Conservation (phyloP, 164 flowering plant species). For the Nymphaea thermarum region DNA sequence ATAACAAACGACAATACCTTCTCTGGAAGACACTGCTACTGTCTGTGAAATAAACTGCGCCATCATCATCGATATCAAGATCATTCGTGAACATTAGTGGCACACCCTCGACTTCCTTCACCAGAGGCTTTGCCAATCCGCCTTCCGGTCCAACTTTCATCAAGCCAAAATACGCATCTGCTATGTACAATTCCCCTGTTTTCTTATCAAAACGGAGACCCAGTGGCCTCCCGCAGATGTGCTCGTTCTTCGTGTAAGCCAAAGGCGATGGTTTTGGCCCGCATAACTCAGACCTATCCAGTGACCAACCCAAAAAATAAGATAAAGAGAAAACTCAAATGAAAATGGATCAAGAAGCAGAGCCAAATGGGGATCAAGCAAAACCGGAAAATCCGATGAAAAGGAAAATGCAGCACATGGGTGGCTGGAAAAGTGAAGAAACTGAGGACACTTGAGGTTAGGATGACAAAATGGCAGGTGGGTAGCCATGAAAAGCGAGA, state of each 20-base stretch:
- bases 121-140: conserved; percentile 64
- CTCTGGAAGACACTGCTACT: conserved; percentile 75
- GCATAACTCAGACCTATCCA: conserved; percentile 56
- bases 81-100: conserved; percentile 81
- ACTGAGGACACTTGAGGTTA: no score
- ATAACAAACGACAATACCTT: conserved; percentile 28
- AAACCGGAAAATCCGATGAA: neutral
- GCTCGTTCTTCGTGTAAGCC: conserved; percentile 71
- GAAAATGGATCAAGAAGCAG: no score
- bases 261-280: conserved; percentile 51
- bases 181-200: conserved; percentile 83
- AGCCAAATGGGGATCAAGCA: no score
- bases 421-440: no score
- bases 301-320: neutral
- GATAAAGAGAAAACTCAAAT: no score
- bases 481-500: neutral
- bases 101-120: conserved; percentile 72
- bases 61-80: conserved; percentile 80
- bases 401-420: neutral
- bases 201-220: conserved; percentile 84
- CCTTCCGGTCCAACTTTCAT: conserved; percentile 93
- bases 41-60: conserved; percentile 85
- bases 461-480: neutral
- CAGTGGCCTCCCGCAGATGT: conserved; percentile 88
- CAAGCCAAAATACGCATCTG: conserved; percentile 92